These are phyloP conservation scores for Zymoseptoria crescenta DNA, from an alignment of 2,329 filamentous ascomycete species.

Conservation along the genomic window DNA sequence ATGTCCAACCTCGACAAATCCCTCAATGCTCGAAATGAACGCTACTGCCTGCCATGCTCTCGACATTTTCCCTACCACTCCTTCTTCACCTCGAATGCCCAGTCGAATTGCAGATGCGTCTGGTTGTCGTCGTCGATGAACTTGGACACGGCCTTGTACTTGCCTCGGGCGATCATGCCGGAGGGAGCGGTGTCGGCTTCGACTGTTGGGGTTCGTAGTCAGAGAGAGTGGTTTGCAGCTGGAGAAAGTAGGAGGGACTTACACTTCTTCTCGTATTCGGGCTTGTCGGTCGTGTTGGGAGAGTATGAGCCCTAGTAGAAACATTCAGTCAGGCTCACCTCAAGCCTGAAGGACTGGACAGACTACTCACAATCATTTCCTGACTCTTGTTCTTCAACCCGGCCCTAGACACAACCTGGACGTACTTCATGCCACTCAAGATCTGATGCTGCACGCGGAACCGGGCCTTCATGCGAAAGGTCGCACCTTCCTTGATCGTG, in stretches of 20 bases:
- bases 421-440: conserved; percentile 87
- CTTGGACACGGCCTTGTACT: conserved; percentile 81
- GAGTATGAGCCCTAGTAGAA: conserved; percentile 71
- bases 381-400: conserved; percentile 85
- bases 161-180: conserved; percentile 80
- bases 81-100: conserved; percentile 95
- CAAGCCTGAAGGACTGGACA: not conserved
- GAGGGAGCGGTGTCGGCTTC: conserved; percentile 84
- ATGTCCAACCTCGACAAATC: not conserved
- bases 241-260: conserved; percentile 36
- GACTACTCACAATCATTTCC: conserved; percentile 84
- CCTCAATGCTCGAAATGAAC: not conserved
- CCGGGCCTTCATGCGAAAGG: conserved; percentile 86
- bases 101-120: conserved; percentile 84
- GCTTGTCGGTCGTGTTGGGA: conserved; percentile 82
- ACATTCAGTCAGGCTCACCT: not conserved
- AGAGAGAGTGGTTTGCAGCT: not conserved
- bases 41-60: not conserved
- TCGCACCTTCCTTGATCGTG: conserved; percentile 91
- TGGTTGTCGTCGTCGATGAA: conserved; percentile 95
- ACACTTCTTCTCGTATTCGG: conserved; percentile 87
- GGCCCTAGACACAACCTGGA: conserved; percentile 88
- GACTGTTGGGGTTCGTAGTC: conserved; percentile 47
- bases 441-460: conserved; percentile 98
- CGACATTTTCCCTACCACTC: conserved; percentile 60